Conservation (phyloP, 208 protist species). For the Trypanosoma grayi region DNA sequence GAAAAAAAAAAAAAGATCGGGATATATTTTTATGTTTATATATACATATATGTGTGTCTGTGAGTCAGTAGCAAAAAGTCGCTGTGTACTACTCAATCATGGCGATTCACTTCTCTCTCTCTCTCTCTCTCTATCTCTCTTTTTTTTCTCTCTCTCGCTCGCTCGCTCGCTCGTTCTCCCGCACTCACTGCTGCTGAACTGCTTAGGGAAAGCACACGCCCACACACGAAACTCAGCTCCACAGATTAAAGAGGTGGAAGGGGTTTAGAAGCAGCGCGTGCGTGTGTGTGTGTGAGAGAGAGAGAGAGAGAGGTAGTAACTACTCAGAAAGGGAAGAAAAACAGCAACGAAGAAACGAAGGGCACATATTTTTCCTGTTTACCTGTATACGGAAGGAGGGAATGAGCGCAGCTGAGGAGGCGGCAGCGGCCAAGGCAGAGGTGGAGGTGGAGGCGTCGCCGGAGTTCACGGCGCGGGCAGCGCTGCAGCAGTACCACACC, state of each 20-base stretch:
- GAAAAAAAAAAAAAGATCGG: neutral
- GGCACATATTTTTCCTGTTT: too few relatives aligned
- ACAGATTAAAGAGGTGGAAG: neutral
- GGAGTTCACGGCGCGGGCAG: neutral
- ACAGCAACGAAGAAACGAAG: neutral
- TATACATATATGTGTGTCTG: too few relatives aligned
- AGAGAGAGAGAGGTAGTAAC: neutral
- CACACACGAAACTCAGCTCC: too few relatives aligned
- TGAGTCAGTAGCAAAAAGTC: too few relatives aligned
- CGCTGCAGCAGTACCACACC: conserved; percentile 24
- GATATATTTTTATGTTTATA: conserved; percentile 1
- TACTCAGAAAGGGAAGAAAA: neutral
- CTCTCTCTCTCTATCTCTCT: too few relatives aligned
- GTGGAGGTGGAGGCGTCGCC: neutral
- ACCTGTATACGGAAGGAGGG: neutral
- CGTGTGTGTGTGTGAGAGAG: neutral
- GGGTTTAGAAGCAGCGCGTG: neutral
- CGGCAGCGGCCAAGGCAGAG: neutral
- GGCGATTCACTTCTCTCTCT: too few relatives aligned
- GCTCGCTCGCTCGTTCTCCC: too few relatives aligned
- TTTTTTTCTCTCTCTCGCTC: too few relatives aligned
- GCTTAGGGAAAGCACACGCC: too few relatives aligned
- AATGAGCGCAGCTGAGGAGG: conserved; percentile 10
- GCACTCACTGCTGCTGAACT: too few relatives aligned
- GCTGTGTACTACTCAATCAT: too few relatives aligned